These are phyloP conservation scores for Saccharomyces hybrid DNA, from an alignment of 1,139 yeast species.

Conservation along the genomic window DNA sequence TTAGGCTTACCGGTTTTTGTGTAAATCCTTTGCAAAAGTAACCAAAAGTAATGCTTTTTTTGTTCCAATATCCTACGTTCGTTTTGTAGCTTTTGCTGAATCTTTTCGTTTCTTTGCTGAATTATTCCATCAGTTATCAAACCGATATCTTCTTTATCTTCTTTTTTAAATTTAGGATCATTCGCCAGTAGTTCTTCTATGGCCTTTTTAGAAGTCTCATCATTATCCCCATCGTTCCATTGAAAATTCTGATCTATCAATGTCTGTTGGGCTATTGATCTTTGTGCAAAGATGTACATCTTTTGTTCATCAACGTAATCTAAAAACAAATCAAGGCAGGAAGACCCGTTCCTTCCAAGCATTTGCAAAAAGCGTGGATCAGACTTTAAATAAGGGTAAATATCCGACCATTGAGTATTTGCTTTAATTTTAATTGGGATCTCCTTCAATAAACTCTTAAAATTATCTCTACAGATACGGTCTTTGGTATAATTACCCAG, in stretches of 20 bases:
- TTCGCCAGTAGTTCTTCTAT: constrained; percentile 12
- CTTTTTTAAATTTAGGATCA: constrained; percentile 21
- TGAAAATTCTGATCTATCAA: constrained; percentile 34
- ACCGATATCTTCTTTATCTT: constrained; percentile 27
- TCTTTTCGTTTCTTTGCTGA: constrained; percentile 24
- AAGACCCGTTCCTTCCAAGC: constrained; percentile 74
- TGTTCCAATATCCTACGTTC: constrained; percentile 33
- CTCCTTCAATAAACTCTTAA: constrained; percentile 40
- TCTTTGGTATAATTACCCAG: constrained; percentile 46
- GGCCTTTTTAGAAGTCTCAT: not conserved
- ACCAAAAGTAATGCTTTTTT: constrained; percentile 34
- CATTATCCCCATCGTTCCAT: constrained; percentile 13
- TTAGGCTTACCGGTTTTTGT: constrained; percentile 23
- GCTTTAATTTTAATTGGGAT: constrained; percentile 37
- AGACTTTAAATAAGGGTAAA: constrained; percentile 45
- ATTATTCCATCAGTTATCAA: constrained; percentile 29
- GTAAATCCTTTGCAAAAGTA: constrained; percentile 31
- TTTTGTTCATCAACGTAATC: constrained; percentile 62
- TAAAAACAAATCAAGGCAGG: constrained; percentile 70
- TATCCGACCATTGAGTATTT: constrained; percentile 51
- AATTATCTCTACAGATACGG: constrained; percentile 56
- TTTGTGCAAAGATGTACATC: constrained; percentile 48
- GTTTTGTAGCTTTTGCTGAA: constrained; percentile 31
- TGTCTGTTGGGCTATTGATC: constrained; percentile 50
- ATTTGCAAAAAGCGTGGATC: constrained; percentile 53